A percentile compares a stretch with the other conserved stretches of the same genome.
Evolutionary conservation across 2,329 filamentous ascomycete species (phyloP).

Genomic region (Arthrocladium fulminans): DNA sequence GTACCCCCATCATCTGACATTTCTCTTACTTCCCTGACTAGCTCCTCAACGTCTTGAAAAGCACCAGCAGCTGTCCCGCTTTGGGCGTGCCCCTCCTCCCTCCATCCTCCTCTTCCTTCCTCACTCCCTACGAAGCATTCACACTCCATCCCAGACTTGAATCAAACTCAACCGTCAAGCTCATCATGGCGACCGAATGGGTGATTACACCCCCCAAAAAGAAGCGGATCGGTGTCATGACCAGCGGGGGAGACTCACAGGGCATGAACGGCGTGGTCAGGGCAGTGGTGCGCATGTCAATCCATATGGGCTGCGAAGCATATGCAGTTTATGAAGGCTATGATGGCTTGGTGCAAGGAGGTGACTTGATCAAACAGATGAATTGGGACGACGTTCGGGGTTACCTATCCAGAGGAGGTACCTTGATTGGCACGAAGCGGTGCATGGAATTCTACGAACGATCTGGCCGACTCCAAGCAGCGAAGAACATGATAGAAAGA

Average conservation of each 20-base stretch:
- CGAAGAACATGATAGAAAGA: conserved; percentile 86
- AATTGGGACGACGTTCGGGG: conserved; percentile 90
- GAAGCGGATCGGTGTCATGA: conserved; percentile 78
- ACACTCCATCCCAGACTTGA: background rate
- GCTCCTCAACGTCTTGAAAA: background rate
- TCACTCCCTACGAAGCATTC: background rate
- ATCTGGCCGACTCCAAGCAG: conserved; percentile 69
- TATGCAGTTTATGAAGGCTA: conserved; percentile 89
- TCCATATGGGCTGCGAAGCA: conserved; percentile 71
- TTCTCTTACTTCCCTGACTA: background rate
- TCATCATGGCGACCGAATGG: conserved; percentile 23
- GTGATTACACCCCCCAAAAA: conserved; percentile 35
- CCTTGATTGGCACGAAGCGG: conserved; percentile 87
- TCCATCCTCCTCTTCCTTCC: no score
- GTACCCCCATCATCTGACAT: background rate
- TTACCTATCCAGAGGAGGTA: conserved; percentile 88
- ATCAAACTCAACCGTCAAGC: background rate
- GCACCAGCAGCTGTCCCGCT: background rate
- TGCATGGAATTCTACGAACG: conserved; percentile 90
- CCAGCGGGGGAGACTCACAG: conserved; percentile 85
- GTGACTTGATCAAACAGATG: conserved; percentile 78
- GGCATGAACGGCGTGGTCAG: conserved; percentile 91
- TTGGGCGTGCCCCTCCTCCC: background rate
- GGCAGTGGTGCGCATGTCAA: conserved; percentile 82
- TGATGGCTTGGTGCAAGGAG: conserved; percentile 84